A percentile compares a stretch with the other conserved stretches of the same genome.
Evolutionary conservation across 257 asterid genomes (phyloP).

Genomic region (Buddleja alternifolia): DNA sequence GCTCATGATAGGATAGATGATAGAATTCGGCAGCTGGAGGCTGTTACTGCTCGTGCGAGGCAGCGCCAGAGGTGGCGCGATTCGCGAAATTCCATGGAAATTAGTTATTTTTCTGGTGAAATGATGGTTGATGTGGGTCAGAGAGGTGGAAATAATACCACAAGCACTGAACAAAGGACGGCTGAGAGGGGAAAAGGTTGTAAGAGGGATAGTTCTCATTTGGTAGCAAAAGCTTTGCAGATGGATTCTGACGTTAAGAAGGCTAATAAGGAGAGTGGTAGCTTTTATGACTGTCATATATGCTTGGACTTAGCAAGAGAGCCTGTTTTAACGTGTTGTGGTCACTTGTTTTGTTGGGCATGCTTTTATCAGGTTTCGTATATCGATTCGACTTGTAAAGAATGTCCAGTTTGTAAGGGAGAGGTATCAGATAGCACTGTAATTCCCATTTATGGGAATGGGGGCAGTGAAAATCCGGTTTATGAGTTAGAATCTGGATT

Average conservation of each 20-base stretch:
- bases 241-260: conserved; percentile 54
- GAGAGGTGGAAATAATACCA: conserved; percentile 33
- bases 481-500: conserved; percentile 43
- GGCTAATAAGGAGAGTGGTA: conserved; percentile 53
- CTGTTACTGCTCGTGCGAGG: conserved; percentile 74
- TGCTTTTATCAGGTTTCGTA: conserved; percentile 68
- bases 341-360: conserved; percentile 81
- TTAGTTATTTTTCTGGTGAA: conserved; percentile 33
- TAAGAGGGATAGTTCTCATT: conserved; percentile 72
- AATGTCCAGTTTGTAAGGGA: conserved; percentile 79
- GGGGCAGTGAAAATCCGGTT: conserved; percentile 28
- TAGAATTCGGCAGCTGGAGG: conserved; percentile 82
- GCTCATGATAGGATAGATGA: conserved; percentile 70
- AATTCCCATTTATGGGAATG: conserved; percentile 59
- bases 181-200: conserved; percentile 54
- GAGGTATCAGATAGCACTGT: conserved; percentile 45
- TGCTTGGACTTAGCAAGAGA: conserved; percentile 74
- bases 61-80: conserved; percentile 71
- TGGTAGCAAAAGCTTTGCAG: conserved; percentile 83
- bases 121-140: conserved; percentile 32
- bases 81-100: conserved; percentile 40
- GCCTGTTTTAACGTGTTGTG: conserved; percentile 72
- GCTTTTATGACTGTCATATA: conserved; percentile 71
- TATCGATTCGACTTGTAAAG: conserved; percentile 57
- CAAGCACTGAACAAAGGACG: conserved; percentile 35